Evolutionary conservation across 1,284 basidiomycete species (phyloP).

Genomic region (Tilletia horrida): DNA sequence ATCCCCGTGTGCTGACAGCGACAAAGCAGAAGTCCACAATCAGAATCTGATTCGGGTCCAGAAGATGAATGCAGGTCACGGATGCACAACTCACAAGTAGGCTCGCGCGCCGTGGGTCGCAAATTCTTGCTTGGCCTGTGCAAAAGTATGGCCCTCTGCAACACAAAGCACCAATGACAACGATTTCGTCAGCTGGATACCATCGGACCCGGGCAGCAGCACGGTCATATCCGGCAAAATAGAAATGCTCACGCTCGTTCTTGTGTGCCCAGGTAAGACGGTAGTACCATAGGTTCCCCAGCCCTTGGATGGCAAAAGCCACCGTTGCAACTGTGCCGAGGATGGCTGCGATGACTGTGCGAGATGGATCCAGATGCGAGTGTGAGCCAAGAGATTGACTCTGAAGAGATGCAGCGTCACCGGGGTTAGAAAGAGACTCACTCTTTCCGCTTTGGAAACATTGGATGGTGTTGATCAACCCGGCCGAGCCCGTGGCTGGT

Average conservation of each 20-base stretch:
- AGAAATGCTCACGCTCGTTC: conserved; percentile 60
- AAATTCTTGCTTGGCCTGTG: conserved; percentile 77
- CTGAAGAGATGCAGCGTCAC: neutral
- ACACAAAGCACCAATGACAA: too few species aligned
- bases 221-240: neutral
- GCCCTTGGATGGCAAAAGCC: conserved; percentile 81
- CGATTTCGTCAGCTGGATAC: too few species aligned
- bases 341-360: conserved; percentile 55
- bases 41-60: neutral
- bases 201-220: neutral
- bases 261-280: conserved; percentile 78
- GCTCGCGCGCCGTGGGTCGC: conserved; percentile 79
- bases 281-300: conserved; percentile 78
- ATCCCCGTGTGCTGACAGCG: conserved; percentile 21
- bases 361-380: neutral
- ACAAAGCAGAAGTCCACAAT: neutral
- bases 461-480: conserved; percentile 86
- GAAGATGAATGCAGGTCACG: neutral
- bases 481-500: conserved; percentile 80
- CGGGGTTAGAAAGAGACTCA: neutral
- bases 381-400: neutral
- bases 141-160: conserved; percentile 39
- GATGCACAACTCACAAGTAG: conserved; percentile 63
- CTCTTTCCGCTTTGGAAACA: conserved; percentile 45
- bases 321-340: conserved; percentile 73